Percentiles rank a stretch among this genome's conserved stretches.
phyloP scores from a whole-genome alignment of 176 grass and related monocot species.

The Bonia amplexicaulis region DNA sequence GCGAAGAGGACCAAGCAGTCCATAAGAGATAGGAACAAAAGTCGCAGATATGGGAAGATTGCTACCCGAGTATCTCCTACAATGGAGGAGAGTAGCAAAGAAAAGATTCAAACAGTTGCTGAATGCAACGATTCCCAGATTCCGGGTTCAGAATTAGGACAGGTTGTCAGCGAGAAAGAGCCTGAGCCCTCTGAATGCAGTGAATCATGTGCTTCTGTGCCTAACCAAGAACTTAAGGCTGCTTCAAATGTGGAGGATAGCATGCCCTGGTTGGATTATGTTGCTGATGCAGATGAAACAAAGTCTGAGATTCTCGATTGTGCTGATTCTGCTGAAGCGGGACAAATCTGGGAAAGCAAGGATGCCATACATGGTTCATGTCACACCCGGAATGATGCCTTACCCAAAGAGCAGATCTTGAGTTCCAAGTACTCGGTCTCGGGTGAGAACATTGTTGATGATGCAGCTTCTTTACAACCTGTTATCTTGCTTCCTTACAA shows the following conservation, averaged over 20 bases:
- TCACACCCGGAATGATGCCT: conserved; percentile 23
- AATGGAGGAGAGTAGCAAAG: conserved; percentile 30
- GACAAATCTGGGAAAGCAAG: conserved; percentile 29
- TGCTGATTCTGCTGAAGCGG: conserved; percentile 35
- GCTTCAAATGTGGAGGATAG: conserved; percentile 23
- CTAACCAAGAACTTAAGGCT: conserved; percentile 38
- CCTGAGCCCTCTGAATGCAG: conserved; percentile 37
- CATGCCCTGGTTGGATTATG: conserved; percentile 61
- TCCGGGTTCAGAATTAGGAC: conserved; percentile 48
- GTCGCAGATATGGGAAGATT: conserved; percentile 37
- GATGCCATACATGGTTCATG: conserved; percentile 26
- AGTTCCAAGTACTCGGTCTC: conserved; percentile 39
- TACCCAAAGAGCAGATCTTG: conserved; percentile 31
- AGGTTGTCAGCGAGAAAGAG: conserved; percentile 36
- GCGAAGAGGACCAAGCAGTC: conserved; percentile 52
- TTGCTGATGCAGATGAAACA: conserved; percentile 44
- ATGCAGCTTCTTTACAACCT: conserved; percentile 30
- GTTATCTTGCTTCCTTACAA: conserved; percentile 74
- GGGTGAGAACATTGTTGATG: conserved; percentile 32
- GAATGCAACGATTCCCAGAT: conserved; percentile 34
- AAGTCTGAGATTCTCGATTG: conserved; percentile 49
- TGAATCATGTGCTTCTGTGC: conserved; percentile 56
- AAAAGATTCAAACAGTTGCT: conserved; percentile 37
- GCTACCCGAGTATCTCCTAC: conserved; percentile 36
- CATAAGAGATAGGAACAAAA: conserved; percentile 57